Percentiles rank a stretch among this genome's conserved stretches.
Conservation (phyloP, 1,139 yeast genomes). For the Yamadazyma epiphylla region DNA sequence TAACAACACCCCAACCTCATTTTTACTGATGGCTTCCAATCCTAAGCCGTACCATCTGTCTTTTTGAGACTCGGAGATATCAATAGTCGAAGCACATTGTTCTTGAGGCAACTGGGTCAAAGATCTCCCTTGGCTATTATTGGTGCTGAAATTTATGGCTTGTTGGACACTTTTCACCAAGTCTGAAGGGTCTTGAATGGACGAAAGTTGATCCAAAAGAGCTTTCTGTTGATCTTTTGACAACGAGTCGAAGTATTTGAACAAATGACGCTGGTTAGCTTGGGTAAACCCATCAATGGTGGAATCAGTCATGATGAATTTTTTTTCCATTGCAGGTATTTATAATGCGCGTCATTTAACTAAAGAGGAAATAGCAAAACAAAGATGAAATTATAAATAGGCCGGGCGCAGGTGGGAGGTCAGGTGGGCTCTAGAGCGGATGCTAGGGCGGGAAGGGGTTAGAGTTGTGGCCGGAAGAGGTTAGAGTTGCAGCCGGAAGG, state of each 20-base stretch:
- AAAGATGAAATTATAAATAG: background rate
- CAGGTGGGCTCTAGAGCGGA: no score
- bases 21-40: constrained; percentile 58
- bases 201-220: constrained; percentile 35
- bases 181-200: constrained; percentile 37
- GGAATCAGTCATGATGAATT: constrained; percentile 18
- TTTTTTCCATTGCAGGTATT: no score
- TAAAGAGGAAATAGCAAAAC: no score
- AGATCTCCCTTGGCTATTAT: constrained; percentile 26
- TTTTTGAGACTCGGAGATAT: constrained; percentile 23
- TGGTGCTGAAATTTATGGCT: constrained; percentile 43
- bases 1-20: constrained; percentile 81
- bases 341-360: no score
- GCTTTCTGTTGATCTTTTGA: constrained; percentile 23
- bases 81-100: constrained; percentile 50
- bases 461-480: no score
- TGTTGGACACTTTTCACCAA: constrained; percentile 43
- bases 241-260: constrained; percentile 38
- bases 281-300: constrained; percentile 39
- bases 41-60: constrained; percentile 59
- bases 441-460: no score
- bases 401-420: background rate
- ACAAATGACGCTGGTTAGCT: constrained; percentile 48
- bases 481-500: no score
- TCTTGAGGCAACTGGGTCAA: constrained; percentile 49